Percentiles rank a stretch among this genome's conserved stretches.
phyloP scores from a whole-genome alignment of 177 flowering plant species.

The Vitis hybrid region DNA sequence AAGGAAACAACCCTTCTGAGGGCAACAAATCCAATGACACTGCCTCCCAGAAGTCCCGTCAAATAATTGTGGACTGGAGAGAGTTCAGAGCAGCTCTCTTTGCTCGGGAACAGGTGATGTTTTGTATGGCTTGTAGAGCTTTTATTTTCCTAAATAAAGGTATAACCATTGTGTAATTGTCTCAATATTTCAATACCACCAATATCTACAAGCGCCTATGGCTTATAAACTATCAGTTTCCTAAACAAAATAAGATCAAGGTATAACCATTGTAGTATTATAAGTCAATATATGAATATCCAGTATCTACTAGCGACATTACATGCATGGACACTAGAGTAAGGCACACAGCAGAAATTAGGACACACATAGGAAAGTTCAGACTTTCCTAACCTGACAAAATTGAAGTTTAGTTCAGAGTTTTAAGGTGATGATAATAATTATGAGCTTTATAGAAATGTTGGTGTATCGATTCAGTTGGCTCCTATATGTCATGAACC shows the following conservation, averaged over 20 bases:
- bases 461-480: background rate
- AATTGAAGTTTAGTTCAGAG: background rate
- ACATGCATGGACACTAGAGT: too few relatives aligned
- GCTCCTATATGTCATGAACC: background rate
- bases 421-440: background rate
- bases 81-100: constrained; percentile 77
- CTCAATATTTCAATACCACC: background rate
- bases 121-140: too few relatives aligned
- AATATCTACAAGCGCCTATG: too few relatives aligned
- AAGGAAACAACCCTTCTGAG: constrained; percentile 42
- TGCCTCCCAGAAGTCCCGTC: constrained; percentile 39
- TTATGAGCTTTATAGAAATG: background rate
- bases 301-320: too few relatives aligned
- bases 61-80: constrained; percentile 70
- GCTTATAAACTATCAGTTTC: too few relatives aligned
- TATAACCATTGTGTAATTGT: background rate
- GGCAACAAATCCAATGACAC: constrained; percentile 44
- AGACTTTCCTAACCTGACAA: background rate
- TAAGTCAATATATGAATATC: too few relatives aligned
- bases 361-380: background rate
- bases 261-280: too few relatives aligned
- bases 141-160: background rate
- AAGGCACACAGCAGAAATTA: too few relatives aligned
- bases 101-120: constrained; percentile 61
- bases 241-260: too few relatives aligned